Evolutionary conservation across 2,329 filamentous ascomycete species (phyloP).

Genomic region (Colletotrichum plurivorum): DNA sequence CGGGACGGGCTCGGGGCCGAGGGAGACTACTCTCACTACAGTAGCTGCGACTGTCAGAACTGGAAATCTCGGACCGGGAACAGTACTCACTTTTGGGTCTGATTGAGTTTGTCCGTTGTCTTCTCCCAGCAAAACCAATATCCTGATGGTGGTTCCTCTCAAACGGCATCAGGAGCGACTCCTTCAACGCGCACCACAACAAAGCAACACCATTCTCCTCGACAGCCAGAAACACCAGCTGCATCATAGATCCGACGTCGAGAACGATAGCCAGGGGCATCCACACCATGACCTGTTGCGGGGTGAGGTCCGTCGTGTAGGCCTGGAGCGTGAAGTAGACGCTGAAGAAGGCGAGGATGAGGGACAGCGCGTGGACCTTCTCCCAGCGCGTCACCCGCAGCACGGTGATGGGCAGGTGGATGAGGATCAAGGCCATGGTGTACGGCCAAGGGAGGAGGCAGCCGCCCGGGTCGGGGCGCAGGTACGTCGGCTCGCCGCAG

Average conservation of each 20-base stretch:
- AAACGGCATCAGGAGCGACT: neutral
- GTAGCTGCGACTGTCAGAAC: neutral
- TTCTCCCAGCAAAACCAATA: neutral
- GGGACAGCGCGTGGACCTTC: conserved; percentile 38
- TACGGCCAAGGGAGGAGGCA: conserved; percentile 42
- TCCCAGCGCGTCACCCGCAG: conserved; percentile 40
- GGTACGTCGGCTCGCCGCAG: neutral
- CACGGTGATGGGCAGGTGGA: conserved; percentile 38
- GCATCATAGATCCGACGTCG: conserved; percentile 41
- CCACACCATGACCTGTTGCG: conserved; percentile 39
- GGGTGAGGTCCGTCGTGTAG: conserved; percentile 38
- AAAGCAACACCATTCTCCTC: conserved; percentile 29
- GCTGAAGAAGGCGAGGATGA: conserved; percentile 39
- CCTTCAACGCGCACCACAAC: conserved; percentile 28
- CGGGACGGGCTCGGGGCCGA: conserved; percentile 19
- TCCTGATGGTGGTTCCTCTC: too few relatives aligned
- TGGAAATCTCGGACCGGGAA: neutral
- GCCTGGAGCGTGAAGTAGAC: conserved; percentile 38
- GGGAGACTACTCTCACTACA: conserved; percentile 10
- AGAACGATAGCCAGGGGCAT: conserved; percentile 39
- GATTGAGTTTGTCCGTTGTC: neutral
- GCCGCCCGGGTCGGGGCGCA: conserved; percentile 38
- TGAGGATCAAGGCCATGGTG: conserved; percentile 38
- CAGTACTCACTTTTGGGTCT: neutral
- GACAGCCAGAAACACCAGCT: conserved; percentile 39